phyloP scores from a whole-genome alignment of 495 filamentous ascomycete species.

The Corynascus novoguineensis region DNA sequence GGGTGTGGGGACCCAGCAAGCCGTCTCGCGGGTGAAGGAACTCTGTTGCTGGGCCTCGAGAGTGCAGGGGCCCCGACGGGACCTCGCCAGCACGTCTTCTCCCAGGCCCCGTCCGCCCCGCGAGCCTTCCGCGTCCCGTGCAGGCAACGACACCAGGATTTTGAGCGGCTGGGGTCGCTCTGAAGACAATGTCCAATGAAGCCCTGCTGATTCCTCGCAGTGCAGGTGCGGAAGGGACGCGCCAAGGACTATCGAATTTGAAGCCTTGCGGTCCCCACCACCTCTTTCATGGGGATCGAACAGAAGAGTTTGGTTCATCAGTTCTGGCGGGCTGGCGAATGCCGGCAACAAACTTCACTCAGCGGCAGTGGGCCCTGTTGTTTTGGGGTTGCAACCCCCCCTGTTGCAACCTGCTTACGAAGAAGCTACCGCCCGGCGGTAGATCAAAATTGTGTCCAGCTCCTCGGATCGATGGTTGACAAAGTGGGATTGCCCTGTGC shows the following conservation, averaged over 20 bases:
- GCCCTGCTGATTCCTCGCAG: conserved; percentile 16
- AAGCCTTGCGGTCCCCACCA: conserved; percentile 14
- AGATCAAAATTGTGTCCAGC: conserved; percentile 27
- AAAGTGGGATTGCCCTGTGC: conserved; percentile 16
- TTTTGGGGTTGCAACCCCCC: conserved; percentile 22
- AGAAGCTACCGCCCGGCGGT: conserved; percentile 16
- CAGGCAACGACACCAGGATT: conserved; percentile 22
- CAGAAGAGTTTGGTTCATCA: background rate
- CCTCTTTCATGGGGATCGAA: background rate
- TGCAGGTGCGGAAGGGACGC: conserved; percentile 27
- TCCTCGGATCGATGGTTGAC: conserved; percentile 28
- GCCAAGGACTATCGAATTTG: conserved; percentile 25
- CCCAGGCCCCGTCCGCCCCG: conserved; percentile 1
- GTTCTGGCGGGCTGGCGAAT: conserved; percentile 4
- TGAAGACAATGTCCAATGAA: conserved; percentile 24
- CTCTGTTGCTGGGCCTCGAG: conserved; percentile 10
- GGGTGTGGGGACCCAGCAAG: conserved; percentile 23
- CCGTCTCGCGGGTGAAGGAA: conserved; percentile 9
- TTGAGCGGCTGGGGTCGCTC: conserved; percentile 22
- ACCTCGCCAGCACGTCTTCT: conserved; percentile 14
- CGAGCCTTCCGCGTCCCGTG: conserved; percentile 12
- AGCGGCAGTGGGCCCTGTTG: conserved; percentile 15
- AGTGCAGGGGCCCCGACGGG: conserved; percentile 8
- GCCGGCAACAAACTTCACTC: background rate
- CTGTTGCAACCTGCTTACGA: conserved; percentile 19